Percentiles rank a stretch among this genome's conserved stretches.
These are phyloP conservation scores for Boletus insuetus DNA, from an alignment of 768 basidiomycete species.

Conservation along the genomic window DNA sequence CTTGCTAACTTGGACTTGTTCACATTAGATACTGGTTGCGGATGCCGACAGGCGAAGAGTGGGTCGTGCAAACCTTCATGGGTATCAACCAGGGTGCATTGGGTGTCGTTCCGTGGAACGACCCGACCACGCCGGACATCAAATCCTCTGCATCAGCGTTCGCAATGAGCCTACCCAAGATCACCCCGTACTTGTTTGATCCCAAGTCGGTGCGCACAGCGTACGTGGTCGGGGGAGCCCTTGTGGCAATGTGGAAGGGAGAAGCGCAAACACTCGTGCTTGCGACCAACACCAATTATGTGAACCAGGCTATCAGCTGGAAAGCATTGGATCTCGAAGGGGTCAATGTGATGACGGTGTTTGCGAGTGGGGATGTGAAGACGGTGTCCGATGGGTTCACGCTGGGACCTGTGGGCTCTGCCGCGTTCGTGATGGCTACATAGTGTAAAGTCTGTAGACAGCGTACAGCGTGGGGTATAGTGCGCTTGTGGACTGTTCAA, in stretches of 20 bases:
- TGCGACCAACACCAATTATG: constrained; percentile 50
- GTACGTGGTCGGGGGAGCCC: constrained; percentile 40
- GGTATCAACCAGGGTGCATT: constrained; percentile 70
- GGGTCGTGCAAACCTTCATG: constrained; percentile 59
- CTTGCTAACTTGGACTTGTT: too few species aligned
- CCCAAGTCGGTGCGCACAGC: constrained; percentile 40
- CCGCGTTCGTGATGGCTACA: constrained; percentile 12
- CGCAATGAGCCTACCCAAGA: constrained; percentile 42
- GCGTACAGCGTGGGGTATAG: too few species aligned
- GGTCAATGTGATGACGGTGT: neutral
- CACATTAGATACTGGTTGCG: constrained; percentile 51
- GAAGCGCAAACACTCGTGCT: constrained; percentile 43
- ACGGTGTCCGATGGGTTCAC: constrained; percentile 7
- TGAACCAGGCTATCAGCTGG: constrained; percentile 33
- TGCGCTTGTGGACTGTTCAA: too few species aligned
- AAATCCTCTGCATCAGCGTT: constrained; percentile 43
- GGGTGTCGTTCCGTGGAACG: constrained; percentile 50
- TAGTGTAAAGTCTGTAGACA: neutral
- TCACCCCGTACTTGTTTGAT: constrained; percentile 46
- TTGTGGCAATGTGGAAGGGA: constrained; percentile 51
- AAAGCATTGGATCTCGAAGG: constrained; percentile 25
- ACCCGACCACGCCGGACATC: constrained; percentile 53
- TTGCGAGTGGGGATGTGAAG: constrained; percentile 15
- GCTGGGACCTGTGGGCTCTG: constrained; percentile 26
- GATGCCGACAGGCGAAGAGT: constrained; percentile 67